These are phyloP conservation scores for Chalaropsis thielavioides DNA, from an alignment of 2,329 filamentous ascomycete genomes.

Conservation along the genomic window DNA sequence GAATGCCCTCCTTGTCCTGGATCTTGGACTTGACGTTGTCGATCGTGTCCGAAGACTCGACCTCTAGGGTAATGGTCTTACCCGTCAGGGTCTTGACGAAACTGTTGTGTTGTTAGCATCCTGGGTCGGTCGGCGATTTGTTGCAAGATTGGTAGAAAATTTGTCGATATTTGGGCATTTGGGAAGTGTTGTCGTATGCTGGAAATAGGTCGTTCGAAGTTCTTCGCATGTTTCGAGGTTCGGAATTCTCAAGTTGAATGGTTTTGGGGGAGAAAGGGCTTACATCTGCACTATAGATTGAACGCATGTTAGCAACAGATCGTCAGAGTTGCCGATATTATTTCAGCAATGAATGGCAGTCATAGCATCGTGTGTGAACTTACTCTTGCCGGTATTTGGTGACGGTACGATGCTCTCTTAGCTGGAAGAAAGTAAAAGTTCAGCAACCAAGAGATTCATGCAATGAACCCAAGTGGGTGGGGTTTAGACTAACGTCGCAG, in stretches of 20 bases:
- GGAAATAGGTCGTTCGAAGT: constrained; percentile 9
- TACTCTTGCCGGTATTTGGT: constrained; percentile 44
- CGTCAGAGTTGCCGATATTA: not conserved
- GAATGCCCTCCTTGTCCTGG: constrained; percentile 98
- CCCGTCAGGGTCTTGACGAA: constrained; percentile 99
- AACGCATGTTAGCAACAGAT: constrained; percentile 33
- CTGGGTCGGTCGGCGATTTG: not conserved
- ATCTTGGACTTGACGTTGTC: constrained; percentile 99
- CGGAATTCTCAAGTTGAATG: not conserved
- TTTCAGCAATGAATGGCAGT: constrained; percentile 5
- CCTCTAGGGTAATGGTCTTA: constrained; percentile 99
- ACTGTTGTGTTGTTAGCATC: constrained; percentile 37
- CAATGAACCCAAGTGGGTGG: constrained; percentile 18
- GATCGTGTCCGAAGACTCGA: constrained; percentile 97
- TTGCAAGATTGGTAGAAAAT: constrained; percentile 11
- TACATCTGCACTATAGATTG: constrained; percentile 70
- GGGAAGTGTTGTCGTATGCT: constrained; percentile 14
- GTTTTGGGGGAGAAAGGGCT: constrained; percentile 28
- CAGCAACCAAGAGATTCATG: constrained; percentile 23
- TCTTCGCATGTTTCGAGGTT: not conserved
- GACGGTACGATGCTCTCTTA: constrained; percentile 26
- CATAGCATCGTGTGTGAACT: constrained; percentile 25
- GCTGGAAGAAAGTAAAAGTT: constrained; percentile 18
- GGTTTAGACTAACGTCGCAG: constrained; percentile 16
- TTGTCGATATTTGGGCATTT: not conserved